Percentiles rank a stretch among this genome's conserved stretches.
Evolutionary conservation across 1,284 basidiomycete species (phyloP).

Genomic region (Ceratobasidium sp.): DNA sequence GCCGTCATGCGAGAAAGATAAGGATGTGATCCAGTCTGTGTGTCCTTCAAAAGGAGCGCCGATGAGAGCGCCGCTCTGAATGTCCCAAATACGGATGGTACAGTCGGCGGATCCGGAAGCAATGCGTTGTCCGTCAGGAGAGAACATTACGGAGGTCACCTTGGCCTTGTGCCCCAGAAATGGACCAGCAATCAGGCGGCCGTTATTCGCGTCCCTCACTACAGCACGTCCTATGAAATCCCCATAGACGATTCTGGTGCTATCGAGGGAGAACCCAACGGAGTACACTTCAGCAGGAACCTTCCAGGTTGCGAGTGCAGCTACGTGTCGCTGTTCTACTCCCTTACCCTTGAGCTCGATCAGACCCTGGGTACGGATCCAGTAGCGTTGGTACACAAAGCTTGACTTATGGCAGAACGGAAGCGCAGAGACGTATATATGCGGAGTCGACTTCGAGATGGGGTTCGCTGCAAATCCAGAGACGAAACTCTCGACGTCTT

Average conservation of each 20-base stretch:
- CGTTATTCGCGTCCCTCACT: background rate
- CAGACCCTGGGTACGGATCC: too few relatives aligned
- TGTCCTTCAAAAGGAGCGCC: background rate
- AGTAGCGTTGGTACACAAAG: too few relatives aligned
- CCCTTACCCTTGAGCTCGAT: too few relatives aligned
- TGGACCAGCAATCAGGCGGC: background rate
- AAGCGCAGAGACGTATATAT: too few relatives aligned
- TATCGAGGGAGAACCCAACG: constrained; percentile 27
- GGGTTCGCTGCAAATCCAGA: background rate
- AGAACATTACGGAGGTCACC: background rate
- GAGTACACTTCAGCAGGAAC: background rate
- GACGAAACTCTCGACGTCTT: background rate
- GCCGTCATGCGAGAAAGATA: background rate
- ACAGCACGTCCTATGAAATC: background rate
- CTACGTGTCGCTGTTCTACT: too few relatives aligned
- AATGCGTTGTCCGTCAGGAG: too few relatives aligned
- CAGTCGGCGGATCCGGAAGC: background rate
- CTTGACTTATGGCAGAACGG: too few relatives aligned
- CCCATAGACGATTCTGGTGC: constrained; percentile 3
- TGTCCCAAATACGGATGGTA: background rate
- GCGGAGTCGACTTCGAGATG: background rate
- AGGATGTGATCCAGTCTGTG: background rate
- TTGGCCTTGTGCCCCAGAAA: background rate
- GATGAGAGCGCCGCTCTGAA: background rate
- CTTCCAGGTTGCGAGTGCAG: too few relatives aligned